Base-by-base conservation (phyloP, 768 basidiomycete genomes). In the Lyophyllum atratum region DNA sequence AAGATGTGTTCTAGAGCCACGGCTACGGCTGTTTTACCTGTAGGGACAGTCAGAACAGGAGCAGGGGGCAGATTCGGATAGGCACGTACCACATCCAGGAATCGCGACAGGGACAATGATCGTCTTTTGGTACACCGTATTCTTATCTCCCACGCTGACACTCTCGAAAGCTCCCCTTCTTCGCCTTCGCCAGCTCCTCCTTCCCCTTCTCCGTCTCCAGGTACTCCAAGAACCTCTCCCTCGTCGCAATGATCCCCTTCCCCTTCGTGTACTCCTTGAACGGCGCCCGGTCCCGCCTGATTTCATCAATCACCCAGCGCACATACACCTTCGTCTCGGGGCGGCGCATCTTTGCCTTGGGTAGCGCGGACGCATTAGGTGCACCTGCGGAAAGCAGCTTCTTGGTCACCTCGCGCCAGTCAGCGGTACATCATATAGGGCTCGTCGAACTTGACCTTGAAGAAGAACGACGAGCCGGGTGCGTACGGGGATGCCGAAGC, bases 391-490 rank as follows among this genome's bases (percentile, higher is more conserved):
- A 65, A 9, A 95, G 76, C n/a, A 96, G 76, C 11, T 70, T 72
- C 69, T 92, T 92, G 6, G 97, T 98, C 51, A 95, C 80, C 72
- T 98, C 96, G 54, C 96, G 83, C 94, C 95, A 98, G 68, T 95
- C 92, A n/a, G 54, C 97, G 89, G 74, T 97, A 98, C 86, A 96
- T 95, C 82, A 98, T 87, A 70, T 99, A 99, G 2, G 96, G 96
- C 67, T 98, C 93, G 71, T 98, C 95, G 71, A 98, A 98, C 70
- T 99, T 99, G 76, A 98, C 82, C 69, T 99, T 99, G 86, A 97
- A 98, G 82, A 99, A 98, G 80, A 98, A 96, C 0, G 93, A 89
- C 1, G 90, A 85, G 28, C 89, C 92, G 0, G 86, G 72, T 0
- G 79, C 70, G 67, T 98, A 97, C 0, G 94, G 95, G 1, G 83